Evolutionary conservation across 805 yeast genomes (phyloP).

Genomic region (Spathaspora hagerdaliae): DNA sequence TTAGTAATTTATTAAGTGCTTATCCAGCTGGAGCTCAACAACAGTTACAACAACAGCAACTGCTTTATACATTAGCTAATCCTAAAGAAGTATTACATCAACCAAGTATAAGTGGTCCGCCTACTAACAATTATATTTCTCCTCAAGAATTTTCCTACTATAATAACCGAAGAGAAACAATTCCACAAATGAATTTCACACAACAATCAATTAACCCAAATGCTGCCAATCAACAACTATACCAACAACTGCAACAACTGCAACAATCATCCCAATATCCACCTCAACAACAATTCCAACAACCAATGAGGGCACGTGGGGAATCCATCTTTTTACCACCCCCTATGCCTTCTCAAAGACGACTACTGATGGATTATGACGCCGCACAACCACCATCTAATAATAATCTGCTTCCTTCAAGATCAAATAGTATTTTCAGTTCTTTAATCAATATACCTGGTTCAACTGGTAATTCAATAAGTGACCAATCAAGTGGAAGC

Average conservation of each 20-base stretch:
- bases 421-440: constrained; percentile 38
- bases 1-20: constrained; percentile 4
- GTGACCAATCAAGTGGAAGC: constrained; percentile 17
- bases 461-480: constrained; percentile 29
- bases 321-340: constrained; percentile 39
- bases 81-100: neutral
- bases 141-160: neutral
- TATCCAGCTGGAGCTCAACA: constrained; percentile 2
- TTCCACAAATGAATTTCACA: neutral
- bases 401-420: constrained; percentile 19
- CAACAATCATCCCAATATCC: constrained; percentile 2
- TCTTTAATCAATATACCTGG: constrained; percentile 37
- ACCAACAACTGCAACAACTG: constrained; percentile 1
- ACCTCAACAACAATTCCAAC: constrained; percentile 6
- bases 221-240: neutral
- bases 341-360: constrained; percentile 19
- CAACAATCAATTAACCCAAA: constrained; percentile 4
- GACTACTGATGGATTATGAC: constrained; percentile 9
- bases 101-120: constrained; percentile 1
- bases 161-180: constrained; percentile 1
- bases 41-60: constrained; percentile 3
- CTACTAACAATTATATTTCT: constrained; percentile 7
- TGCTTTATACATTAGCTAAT: neutral
- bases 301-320: constrained; percentile 26
- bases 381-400: constrained; percentile 2